A percentile compares a stretch with the other conserved stretches of the same genome.
These are phyloP conservation scores for Inga laurina DNA, from an alignment of 306 rosid genomes.

Conservation along the genomic window DNA sequence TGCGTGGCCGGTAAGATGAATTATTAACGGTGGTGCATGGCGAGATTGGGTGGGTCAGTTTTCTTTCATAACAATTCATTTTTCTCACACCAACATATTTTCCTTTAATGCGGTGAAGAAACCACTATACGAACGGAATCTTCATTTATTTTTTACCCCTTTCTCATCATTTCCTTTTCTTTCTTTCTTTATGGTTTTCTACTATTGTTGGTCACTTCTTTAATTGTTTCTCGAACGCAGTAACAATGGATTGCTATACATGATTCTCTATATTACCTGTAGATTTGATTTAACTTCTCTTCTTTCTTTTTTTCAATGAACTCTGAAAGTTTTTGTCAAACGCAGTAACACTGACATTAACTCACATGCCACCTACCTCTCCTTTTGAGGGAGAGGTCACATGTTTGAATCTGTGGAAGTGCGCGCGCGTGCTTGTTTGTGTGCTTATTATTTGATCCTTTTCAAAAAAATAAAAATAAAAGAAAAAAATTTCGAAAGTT, in stretches of 20 bases:
- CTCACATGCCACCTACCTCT: neutral
- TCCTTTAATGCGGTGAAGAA: conserved; percentile 30
- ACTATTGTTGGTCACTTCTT: conserved; percentile 23
- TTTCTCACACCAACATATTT: conserved; percentile 7
- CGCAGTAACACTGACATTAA: too few relatives aligned
- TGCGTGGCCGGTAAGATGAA: too few relatives aligned
- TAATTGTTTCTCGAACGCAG: conserved; percentile 9
- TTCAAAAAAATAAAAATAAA: too few relatives aligned
- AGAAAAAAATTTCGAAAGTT: too few relatives aligned
- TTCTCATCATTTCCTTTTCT: neutral
- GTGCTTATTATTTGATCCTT: too few relatives aligned
- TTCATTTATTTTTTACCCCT: too few relatives aligned
- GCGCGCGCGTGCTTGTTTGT: too few relatives aligned
- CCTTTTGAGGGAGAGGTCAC: too few relatives aligned
- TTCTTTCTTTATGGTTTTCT: neutral
- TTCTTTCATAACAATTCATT: neutral
- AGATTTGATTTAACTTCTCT: neutral
- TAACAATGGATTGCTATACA: conserved; percentile 28
- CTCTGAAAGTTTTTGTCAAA: too few relatives aligned
- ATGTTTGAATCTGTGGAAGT: too few relatives aligned
- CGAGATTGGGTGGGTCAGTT: conserved; percentile 35
- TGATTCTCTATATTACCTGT: neutral
- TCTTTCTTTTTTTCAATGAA: neutral
- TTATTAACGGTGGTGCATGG: conserved; percentile 26
- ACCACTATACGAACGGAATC: conserved; percentile 18